Base-by-base conservation (phyloP, 2,329 filamentous ascomycete species). In the Fusarium verticillioides region DNA sequence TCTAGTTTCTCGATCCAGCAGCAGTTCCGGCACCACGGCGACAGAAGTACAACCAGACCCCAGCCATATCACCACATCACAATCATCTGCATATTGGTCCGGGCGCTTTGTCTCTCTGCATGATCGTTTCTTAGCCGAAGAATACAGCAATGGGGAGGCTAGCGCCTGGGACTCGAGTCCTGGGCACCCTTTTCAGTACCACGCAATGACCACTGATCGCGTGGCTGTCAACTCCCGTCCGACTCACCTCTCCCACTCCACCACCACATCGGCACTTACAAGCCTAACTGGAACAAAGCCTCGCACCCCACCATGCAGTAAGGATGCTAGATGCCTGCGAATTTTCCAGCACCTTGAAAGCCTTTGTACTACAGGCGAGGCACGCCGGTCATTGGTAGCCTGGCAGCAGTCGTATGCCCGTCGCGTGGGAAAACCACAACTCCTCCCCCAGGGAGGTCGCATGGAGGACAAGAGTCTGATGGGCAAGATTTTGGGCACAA, bases 21-120 rank as follows among this genome's bases (percentile, higher is more conserved):
- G 63, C 12, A 65, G 63, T 15, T 61, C 73, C 30, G 68, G 43
- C 23, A 75, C 73, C 15, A 66, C 74, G 32, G 66, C 58, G n/a
- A 64, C 57, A 21, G 60, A 69, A 18, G 34, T 57, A 19, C 63
- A 73, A 39, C 60, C 72, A 36, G 70, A 81, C 15, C 78, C 76
- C 5, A 74, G 74, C 3, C 78, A 80, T 5, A 79, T 90, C 19
- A 77, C 78, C 57, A 81, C 77, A 0, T 83, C 86, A 4, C 85
- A 87, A 74, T 80, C 84, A 10, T 84, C 85, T 4, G 79, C 83
- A 6, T 92, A 91, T 79, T 93, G 91, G 91, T 83, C 85, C 16
- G 91, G 91, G 23, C 88, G 91, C 43, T 91, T 92, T 77, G 81
- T 85, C 57, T 81, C 88, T 5, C 79, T 91, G 1, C 84, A 87